Conservation (phyloP, 148 eudicot genomes). For the Oxyria digyna region DNA sequence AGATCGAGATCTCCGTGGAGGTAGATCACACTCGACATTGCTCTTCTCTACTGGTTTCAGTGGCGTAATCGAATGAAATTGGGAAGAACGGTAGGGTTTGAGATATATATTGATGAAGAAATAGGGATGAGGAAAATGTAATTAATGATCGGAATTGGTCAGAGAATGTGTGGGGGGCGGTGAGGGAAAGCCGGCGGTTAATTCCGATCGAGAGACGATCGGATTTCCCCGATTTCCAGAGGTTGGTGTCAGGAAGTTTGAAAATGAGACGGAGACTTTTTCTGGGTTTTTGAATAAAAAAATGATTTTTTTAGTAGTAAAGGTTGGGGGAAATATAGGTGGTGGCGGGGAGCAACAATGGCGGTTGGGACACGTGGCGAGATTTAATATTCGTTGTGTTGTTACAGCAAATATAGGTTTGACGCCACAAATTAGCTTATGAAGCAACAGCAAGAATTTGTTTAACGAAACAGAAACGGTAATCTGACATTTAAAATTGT, state of each 20-base stretch:
- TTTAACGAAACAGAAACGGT: background rate
- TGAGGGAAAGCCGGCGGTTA: slow-evolving; percentile 8
- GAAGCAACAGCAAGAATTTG: background rate
- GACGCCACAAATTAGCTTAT: background rate
- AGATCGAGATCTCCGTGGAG: slow-evolving; percentile 87
- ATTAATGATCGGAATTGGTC: background rate
- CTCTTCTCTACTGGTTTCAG: background rate
- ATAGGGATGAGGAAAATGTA: background rate
- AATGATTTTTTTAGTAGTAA: no score
- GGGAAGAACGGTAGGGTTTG: background rate
- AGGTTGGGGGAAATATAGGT: background rate
- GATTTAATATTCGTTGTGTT: background rate
- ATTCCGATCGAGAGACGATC: slow-evolving; percentile 1
- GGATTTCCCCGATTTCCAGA: slow-evolving; percentile 2
- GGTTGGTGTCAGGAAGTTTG: background rate
- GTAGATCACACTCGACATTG: slow-evolving; percentile 23
- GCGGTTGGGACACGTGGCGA: background rate
- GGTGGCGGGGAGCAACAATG: background rate
- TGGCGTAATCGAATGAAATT: background rate
- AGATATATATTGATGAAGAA: background rate
- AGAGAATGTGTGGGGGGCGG: background rate
- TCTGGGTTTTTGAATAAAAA: background rate
- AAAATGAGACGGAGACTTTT: background rate
- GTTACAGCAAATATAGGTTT: background rate
- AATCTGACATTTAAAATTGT: background rate